Evolutionary conservation across 2,329 filamentous ascomycete genomes (phyloP), one percentile per base, ranked within the genome.

Genomic region (Pseudogymnoascus sp.): DNA sequence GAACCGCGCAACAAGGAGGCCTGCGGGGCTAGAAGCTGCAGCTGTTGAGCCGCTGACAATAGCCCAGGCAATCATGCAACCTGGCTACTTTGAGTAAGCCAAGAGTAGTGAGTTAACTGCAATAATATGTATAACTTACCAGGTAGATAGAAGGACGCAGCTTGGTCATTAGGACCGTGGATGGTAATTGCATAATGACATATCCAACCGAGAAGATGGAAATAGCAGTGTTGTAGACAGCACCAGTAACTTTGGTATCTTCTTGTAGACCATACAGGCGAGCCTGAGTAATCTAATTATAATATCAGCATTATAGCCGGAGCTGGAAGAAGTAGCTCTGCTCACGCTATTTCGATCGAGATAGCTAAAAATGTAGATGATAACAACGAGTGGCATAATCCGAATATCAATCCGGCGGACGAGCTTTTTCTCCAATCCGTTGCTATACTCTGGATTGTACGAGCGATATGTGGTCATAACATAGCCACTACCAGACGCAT

Each of bases 101-200:
- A 22, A 43, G 18, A 22, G 18, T 11, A 2, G 22, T 20, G 6
- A 14, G 22, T 22, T 14, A 9, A 3, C 22, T 25, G 22, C 22
- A 22, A 22, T 22, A 12, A 41, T 4, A 22, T 43, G 20, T 14
- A 12, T 22, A 14, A 16, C 39, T 12, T 43, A 43, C 39, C 11
- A 43, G 16, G 11, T 43, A 43, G 18, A 43, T 43, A 22, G 39
- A 43, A 14, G 39, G 39, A 3, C 39, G 39, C 18, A 43, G 18
- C 11, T 43, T 43, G 2, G 78, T 81, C 6, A 82, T 70, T 14
- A 81, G 70, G 12, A 82, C 72, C 61, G 81, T 81, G 60, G 74
- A 77, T 0, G 78, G 78, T 8, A 81, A 74, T 62, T 80, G 73
- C 2, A 78, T 78, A 47, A 81, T 74, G 0, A 81, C 76, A 63